Percentiles rank a stretch among this genome's conserved stretches.
Evolutionary conservation across 441 rosid genomes (phyloP).

Genomic region (Populus trichocarpa): DNA sequence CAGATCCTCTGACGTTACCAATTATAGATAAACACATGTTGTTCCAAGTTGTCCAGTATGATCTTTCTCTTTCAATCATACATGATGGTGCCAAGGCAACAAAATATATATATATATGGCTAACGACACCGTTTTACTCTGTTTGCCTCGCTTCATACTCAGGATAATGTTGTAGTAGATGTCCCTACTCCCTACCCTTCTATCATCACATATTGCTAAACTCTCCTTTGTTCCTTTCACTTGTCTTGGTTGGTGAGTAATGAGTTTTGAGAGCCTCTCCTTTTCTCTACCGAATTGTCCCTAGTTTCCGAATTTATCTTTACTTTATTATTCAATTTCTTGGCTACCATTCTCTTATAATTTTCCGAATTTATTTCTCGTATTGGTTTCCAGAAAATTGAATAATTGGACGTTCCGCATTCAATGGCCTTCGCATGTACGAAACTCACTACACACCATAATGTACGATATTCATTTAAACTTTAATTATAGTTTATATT

Average conservation of each 20-base stretch:
- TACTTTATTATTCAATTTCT: background rate
- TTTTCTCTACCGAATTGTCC: background rate
- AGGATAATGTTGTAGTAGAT: background rate
- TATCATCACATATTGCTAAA: background rate
- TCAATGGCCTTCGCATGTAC: background rate
- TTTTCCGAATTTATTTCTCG: background rate
- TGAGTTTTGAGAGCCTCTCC: background rate
- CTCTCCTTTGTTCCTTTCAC: background rate
- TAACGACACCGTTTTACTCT: conserved; percentile 7
- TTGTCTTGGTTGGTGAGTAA: background rate
- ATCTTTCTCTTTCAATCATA: conserved; percentile 13
- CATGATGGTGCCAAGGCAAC: conserved; percentile 9
- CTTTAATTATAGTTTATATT: background rate
- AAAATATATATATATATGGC: background rate
- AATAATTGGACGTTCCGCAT: background rate
- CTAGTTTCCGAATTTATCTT: background rate
- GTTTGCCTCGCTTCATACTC: background rate
- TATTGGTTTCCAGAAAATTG: background rate
- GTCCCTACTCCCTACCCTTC: conserved; percentile 6
- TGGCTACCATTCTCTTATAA: background rate
- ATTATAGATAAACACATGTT: background rate
- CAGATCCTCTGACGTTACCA: background rate
- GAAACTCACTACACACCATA: background rate
- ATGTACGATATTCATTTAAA: background rate
- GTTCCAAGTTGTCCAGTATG: conserved; percentile 2